Evolutionary conservation across 2,329 filamentous ascomycete species (phyloP), one percentile per base, ranked within the genome.

Genomic region (Epichloe typhina): DNA sequence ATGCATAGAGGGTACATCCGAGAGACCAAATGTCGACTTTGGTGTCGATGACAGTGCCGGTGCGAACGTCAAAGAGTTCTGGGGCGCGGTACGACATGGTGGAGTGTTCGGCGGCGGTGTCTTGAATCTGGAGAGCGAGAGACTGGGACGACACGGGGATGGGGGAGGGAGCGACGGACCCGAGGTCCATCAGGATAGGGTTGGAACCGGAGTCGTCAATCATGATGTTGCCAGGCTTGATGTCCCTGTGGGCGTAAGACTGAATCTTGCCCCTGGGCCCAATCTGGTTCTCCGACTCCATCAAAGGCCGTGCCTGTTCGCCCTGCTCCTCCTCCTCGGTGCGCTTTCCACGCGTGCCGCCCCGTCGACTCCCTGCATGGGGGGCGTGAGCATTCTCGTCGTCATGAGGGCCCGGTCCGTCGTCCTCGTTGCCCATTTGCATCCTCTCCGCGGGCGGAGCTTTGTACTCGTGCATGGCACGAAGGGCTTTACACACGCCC

Each of bases 151-250:
- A 95, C 58, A 97, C 91, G 26, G 87, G 80, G 52, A 88, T 87
- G 1, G 93, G 2, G 2, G 88, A 89, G 17, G 86, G 86, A 40
- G 88, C 85, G 51, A 98, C 75, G 52, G 89, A 96, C 56, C 93
- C 93, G 23, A 98, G 82, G 65, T 98, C 93, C 93, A 98, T 98
- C 37, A 98, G 79, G 60, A 98, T 93, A 3, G 93, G 91, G 33
- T 83, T 83, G 53, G 82, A 79, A 58, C 93, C 93, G 60, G 88
- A 82, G 65, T 97, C 91, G 57, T 87, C 85, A 58, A 98, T 95
- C 93, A 98, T 98, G 64, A 98, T 95, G 70, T 98, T 98, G 52
- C 89, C 79, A 60, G 93, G 93, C 69, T 98, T 98, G 66, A 98
- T 95, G 68, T 98, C 93, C 58, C 93, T 77, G 69, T 98, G 93